Base-by-base conservation (phyloP, 177 flowering plant genomes). In the Vitis hybrid region DNA sequence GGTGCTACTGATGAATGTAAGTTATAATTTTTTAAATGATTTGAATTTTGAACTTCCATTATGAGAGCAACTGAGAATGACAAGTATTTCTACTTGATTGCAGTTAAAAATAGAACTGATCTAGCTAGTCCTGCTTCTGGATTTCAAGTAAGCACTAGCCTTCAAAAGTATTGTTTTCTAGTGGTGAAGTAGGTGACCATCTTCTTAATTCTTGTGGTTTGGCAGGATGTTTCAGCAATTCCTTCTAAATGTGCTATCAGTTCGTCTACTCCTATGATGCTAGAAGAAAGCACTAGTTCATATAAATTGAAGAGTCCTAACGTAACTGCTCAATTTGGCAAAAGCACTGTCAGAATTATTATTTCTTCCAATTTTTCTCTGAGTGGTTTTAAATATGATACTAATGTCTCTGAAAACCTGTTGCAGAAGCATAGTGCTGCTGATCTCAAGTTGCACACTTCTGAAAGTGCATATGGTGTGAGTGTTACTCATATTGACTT, bases 211-310 rank as follows among this genome's bases (percentile, higher is more conserved):
- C 32, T 41, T 74, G 67, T 60, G 12, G 48, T 81, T 63, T 73
- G 62, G 64, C 84, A 92, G 96, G 89, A 76, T 79, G 74, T 63
- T 15, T 60, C 82, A 55, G 82, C 67, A 6, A 66, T 60, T 71
- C 73, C 76, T 20, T 71, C 84, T 53, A 79, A 77, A 81, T 74
- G 79, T 71, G 68, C 71, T 9, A 70, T 48, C 35, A 78, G 84
- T 74, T 79, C 81, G 21, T 73, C 70, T 76, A 69, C 73, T 63
- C 84, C 84, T 12, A 64, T 62, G 69, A 74, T 81, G 74, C 72
- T 77, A 63, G 98, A 89, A 84, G 90, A 85, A 75, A 90, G 92
- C 68, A 67, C 82, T 56, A 84, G 84, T 76, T 90, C 97, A 51
- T 71, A 72, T 77, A 89, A 81, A 83, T 80, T 83, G 17, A 69